Evolutionary conservation across 1,284 basidiomycete species (phyloP).

Genomic region (Volvariella surrecta): DNA sequence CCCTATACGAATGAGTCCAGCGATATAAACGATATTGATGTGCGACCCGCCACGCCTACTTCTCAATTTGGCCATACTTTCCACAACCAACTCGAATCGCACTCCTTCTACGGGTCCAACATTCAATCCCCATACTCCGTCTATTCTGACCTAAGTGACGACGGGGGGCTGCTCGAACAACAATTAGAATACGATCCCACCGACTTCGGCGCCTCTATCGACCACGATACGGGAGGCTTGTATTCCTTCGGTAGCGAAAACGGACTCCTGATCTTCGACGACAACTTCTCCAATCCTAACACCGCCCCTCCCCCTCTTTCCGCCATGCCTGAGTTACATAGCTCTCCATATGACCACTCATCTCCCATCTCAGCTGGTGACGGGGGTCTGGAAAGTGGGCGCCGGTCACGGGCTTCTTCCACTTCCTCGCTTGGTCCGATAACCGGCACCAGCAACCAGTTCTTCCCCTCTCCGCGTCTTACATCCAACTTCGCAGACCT

Average conservation of each 20-base stretch:
- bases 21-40: no score
- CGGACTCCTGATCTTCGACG: constrained; percentile 47
- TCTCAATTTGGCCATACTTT: constrained; percentile 78
- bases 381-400: constrained; percentile 35
- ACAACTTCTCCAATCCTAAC: constrained; percentile 34
- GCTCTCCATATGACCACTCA: constrained; percentile 38
- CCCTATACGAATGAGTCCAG: no score
- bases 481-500: constrained; percentile 51
- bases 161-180: constrained; percentile 32
- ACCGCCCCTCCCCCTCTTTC: constrained; percentile 12
- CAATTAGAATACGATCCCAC: constrained; percentile 24
- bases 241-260: constrained; percentile 39
- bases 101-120: constrained; percentile 31
- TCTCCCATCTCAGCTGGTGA: constrained; percentile 56
- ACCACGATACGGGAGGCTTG: constrained; percentile 63
- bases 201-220: constrained; percentile 28
- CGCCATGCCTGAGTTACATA: constrained; percentile 11
- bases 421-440: constrained; percentile 37
- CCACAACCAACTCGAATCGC: constrained; percentile 44
- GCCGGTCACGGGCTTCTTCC: constrained; percentile 53
- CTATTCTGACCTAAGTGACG: constrained; percentile 55
- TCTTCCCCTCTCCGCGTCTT: constrained; percentile 41
- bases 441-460: constrained; percentile 22
- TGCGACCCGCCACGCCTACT: constrained; percentile 43
- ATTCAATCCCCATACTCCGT: constrained; percentile 60